phyloP scores from a whole-genome alignment of 495 filamentous ascomycete genomes.

The Lepidopterella palustris region DNA sequence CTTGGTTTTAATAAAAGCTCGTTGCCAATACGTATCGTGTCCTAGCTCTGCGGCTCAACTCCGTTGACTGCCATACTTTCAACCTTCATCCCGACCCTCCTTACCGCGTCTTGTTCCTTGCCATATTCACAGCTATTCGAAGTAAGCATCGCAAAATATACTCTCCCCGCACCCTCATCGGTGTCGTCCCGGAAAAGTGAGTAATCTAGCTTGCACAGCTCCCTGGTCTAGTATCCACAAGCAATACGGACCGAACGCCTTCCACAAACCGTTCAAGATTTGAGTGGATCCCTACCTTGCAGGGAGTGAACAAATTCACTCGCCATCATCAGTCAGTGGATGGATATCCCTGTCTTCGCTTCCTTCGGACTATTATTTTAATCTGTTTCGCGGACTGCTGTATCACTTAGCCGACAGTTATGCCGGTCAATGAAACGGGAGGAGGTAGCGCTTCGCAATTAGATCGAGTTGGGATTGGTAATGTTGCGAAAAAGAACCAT shows the following conservation, averaged over 20 bases:
- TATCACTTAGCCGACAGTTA: slow-evolving; percentile 79
- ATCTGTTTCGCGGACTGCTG: slow-evolving; percentile 74
- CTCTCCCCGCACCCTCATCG: slow-evolving; percentile 76
- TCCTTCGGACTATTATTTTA: slow-evolving; percentile 62
- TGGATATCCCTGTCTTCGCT: slow-evolving; percentile 80
- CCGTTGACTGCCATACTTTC: slow-evolving; percentile 55
- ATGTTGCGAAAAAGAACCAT: slow-evolving; percentile 46
- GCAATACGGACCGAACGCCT: slow-evolving; percentile 26
- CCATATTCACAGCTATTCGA: slow-evolving; percentile 66
- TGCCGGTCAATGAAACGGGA: slow-evolving; percentile 79
- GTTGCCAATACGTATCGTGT: not conserved
- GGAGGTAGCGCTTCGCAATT: slow-evolving; percentile 53
- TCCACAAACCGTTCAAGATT: slow-evolving; percentile 38
- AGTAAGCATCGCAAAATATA: slow-evolving; percentile 66
- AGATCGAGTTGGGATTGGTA: slow-evolving; percentile 60
- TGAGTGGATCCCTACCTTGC: slow-evolving; percentile 58
- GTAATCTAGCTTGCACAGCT: not conserved
- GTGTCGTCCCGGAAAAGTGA: slow-evolving; percentile 40
- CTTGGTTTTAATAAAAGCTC: not conserved
- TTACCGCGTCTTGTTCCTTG: slow-evolving; percentile 57
- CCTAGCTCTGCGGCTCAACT: slow-evolving; percentile 31
- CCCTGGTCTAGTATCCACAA: not conserved
- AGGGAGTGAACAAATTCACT: slow-evolving; percentile 52
- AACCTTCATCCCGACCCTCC: slow-evolving; percentile 63
- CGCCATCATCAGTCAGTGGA: slow-evolving; percentile 66